These are phyloP conservation scores for Trichophyton rubrum DNA, from an alignment of 2,329 filamentous ascomycete species.

Conservation along the genomic window DNA sequence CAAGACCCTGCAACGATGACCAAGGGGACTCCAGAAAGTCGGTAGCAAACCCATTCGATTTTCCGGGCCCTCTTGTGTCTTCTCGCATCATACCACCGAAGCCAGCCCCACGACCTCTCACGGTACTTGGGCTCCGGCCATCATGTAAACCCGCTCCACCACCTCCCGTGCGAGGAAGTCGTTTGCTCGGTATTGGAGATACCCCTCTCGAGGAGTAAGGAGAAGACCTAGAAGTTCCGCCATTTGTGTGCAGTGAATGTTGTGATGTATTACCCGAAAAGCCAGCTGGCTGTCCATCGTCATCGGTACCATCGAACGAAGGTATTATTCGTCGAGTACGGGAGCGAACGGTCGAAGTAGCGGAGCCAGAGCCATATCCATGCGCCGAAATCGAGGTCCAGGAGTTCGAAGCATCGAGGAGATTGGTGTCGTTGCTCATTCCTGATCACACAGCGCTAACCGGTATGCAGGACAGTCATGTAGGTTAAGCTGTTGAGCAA, in stretches of 20 bases:
- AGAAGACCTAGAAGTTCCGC: constrained; percentile 6
- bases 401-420: constrained; percentile 26
- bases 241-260: constrained; percentile 7
- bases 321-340: constrained; percentile 32
- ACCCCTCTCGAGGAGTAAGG: constrained; percentile 23
- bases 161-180: constrained; percentile 4
- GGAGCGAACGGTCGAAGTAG: constrained; percentile 30
- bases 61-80: neutral
- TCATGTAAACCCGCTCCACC: neutral
- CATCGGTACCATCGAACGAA: constrained; percentile 26
- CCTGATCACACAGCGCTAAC: constrained; percentile 15
- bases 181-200: constrained; percentile 5
- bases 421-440: constrained; percentile 32
- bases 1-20: constrained; percentile 38
- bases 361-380: constrained; percentile 22
- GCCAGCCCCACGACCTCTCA: neutral
- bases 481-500: neutral
- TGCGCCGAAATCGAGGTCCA: constrained; percentile 19
- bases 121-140: neutral
- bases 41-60: constrained; percentile 10
- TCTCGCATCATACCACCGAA: neutral
- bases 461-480: neutral
- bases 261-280: neutral
- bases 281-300: constrained; percentile 6
- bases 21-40: constrained; percentile 36